Percentiles rank a stretch among this genome's conserved stretches.
Conservation (phyloP, 2,329 filamentous ascomycete genomes). For the Trichoderma lentiforme region DNA sequence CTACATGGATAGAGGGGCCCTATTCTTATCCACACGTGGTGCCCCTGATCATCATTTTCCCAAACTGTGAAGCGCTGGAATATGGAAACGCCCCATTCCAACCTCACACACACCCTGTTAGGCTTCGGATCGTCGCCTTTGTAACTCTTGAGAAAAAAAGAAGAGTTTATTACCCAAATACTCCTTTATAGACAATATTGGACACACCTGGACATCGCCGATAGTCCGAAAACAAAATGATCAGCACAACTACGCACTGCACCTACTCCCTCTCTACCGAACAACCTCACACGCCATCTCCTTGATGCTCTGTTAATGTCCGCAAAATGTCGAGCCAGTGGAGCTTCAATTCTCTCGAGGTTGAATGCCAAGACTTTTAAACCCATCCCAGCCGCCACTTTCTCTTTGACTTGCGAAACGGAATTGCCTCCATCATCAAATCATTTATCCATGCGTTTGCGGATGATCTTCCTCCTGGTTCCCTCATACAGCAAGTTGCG, state of each 20-base stretch:
- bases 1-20: background rate
- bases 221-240: background rate
- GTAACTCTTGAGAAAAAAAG: background rate
- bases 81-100: background rate
- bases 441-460: background rate
- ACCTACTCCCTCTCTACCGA: background rate
- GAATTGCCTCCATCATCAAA: background rate
- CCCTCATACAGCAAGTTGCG: background rate
- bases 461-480: background rate
- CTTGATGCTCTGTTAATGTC: background rate
- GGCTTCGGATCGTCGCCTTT: background rate
- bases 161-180: background rate
- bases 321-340: background rate
- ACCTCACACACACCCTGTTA: background rate
- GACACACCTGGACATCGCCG: background rate
- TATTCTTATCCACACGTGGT: slow-evolving; percentile 3
- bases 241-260: background rate
- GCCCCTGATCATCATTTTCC: slow-evolving; percentile 7
- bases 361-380: background rate
- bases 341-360: background rate
- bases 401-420: background rate
- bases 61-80: background rate
- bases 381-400: background rate
- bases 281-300: background rate
- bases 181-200: background rate